A percentile compares a stretch with the other conserved stretches of the same genome.
These are phyloP conservation scores for Apiospora koreana DNA, from an alignment of 2,329 filamentous ascomycete species.

Conservation along the genomic window DNA sequence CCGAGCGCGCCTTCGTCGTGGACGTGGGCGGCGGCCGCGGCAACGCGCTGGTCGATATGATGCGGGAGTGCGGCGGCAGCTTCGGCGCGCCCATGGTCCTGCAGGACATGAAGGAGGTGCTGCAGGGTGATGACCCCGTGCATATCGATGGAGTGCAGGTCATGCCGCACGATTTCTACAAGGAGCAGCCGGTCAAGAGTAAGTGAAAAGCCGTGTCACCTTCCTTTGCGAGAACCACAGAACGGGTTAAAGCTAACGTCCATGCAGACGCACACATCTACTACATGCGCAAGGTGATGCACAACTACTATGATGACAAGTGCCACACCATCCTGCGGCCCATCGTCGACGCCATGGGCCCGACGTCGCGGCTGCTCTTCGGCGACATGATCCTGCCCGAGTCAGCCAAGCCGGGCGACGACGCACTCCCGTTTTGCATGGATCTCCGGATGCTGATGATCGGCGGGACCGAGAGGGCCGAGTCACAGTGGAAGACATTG, in stretches of 20 bases:
- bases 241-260: too few species aligned
- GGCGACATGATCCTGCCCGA: conserved; percentile 9
- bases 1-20: conserved; percentile 31
- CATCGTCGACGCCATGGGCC: conserved; percentile 5
- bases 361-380: background rate
- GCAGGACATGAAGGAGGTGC: conserved; percentile 36
- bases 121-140: conserved; percentile 25
- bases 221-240: too few species aligned
- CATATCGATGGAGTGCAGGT: background rate
- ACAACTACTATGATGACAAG: conserved; percentile 13
- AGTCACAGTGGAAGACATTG: background rate
- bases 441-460: conserved; percentile 10
- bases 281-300: conserved; percentile 3
- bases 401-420: background rate
- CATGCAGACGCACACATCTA: conserved; percentile 6
- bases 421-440: conserved; percentile 2
- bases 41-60: conserved; percentile 33
- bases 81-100: conserved; percentile 31
- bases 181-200: conserved; percentile 11
- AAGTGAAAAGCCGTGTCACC: background rate
- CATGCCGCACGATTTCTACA: conserved; percentile 2
- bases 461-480: background rate
- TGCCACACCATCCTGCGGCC: background rate
- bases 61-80: conserved; percentile 24
- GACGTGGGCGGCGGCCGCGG: conserved; percentile 34